A percentile compares a stretch with the other conserved stretches of the same genome.
phyloP scores from a whole-genome alignment of 2,329 filamentous ascomycete species.

The Aspergillus unguis region DNA sequence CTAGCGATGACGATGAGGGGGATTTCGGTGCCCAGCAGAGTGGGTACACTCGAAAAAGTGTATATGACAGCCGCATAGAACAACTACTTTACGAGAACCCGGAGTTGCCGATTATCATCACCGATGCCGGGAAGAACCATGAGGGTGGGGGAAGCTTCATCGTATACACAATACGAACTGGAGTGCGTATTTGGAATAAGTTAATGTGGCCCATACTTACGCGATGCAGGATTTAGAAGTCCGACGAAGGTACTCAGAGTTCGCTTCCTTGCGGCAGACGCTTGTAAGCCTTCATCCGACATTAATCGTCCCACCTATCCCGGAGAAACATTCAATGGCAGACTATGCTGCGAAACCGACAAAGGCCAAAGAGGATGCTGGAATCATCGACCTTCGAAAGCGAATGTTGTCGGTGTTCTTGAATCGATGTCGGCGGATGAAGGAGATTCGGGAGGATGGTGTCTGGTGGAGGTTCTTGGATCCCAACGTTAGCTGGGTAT shows the following conservation, averaged over 20 bases:
- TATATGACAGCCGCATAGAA: conserved; percentile 92
- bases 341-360: conserved; percentile 98
- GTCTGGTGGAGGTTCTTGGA: conserved; percentile 98
- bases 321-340: conserved; percentile 98
- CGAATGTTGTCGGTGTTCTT: conserved; percentile 95
- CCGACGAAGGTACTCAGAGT: conserved; percentile 91
- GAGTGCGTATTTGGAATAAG: conserved; percentile 54
- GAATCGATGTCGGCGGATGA: conserved; percentile 90
- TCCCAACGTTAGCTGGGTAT: conserved; percentile 96
- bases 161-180: conserved; percentile 93
- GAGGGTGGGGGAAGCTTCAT: conserved; percentile 93
- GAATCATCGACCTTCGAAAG: conserved; percentile 94
- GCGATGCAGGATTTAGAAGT: conserved; percentile 80
- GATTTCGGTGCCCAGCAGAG: conserved; percentile 52
- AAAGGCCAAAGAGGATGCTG: conserved; percentile 93
- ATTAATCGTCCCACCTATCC: conserved; percentile 91
- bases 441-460: conserved; percentile 83
- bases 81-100: conserved; percentile 97
- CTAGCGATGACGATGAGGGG: conserved; percentile 59
- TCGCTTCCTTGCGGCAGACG: conserved; percentile 83
- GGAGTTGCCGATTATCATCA: conserved; percentile 84
- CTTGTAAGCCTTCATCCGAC: conserved; percentile 91
- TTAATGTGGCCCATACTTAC: too few species aligned
- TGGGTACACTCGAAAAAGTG: conserved; percentile 62
- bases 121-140: conserved; percentile 89